Conservation (phyloP, 2,329 filamentous ascomycete species). For the Aschersonia sp. region DNA sequence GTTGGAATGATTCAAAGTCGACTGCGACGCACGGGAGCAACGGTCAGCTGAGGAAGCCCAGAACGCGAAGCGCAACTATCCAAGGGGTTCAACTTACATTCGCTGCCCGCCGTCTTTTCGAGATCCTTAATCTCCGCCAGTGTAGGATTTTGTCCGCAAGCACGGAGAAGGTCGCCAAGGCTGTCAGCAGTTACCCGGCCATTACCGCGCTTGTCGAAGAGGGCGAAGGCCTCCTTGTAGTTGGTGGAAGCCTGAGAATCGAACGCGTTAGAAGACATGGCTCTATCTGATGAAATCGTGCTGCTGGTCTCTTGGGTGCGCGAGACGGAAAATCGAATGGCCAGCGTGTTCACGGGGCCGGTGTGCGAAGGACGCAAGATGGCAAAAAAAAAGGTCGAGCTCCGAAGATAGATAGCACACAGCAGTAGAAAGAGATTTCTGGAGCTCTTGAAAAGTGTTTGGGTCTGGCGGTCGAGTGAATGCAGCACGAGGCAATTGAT, state of each 20-base stretch:
- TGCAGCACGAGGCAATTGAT: no score
- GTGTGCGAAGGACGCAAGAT: no score
- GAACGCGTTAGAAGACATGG: conserved; percentile 37
- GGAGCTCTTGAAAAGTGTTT: no score
- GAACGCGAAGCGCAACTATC: background rate
- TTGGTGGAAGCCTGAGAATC: conserved; percentile 66
- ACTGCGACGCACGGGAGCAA: conserved; percentile 38
- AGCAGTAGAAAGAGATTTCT: no score
- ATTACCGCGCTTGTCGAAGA: conserved; percentile 98
- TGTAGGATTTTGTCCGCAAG: conserved; percentile 96
- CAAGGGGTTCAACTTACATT: conserved; percentile 54
- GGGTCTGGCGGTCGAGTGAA: no score
- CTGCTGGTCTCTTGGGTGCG: background rate
- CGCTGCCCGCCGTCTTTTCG: conserved; percentile 75
- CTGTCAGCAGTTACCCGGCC: conserved; percentile 77
- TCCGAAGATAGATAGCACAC: no score
- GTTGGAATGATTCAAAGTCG: conserved; percentile 94
- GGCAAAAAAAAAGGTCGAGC: no score
- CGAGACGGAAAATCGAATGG: background rate
- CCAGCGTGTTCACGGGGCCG: no score
- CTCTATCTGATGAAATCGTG: background rate
- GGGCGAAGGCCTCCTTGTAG: conserved; percentile 99
- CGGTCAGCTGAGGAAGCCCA: background rate
- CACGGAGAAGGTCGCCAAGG: conserved; percentile 85
- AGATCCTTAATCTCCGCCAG: conserved; percentile 83